phyloP scores from a whole-genome alignment of 1,139 yeast species.

The Hyphopichia khmerensis region DNA sequence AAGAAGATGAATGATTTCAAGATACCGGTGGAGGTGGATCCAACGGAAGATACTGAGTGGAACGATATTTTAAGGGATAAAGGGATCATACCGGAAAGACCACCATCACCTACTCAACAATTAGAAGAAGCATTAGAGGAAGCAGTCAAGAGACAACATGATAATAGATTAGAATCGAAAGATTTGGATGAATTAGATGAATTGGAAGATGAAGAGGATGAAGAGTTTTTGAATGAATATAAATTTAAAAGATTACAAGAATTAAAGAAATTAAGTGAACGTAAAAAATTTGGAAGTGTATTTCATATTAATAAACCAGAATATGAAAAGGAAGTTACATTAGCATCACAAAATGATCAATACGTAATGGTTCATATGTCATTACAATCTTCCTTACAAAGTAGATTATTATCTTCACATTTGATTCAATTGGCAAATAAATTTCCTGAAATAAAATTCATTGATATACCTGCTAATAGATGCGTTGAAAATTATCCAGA shows the following conservation, averaged over 20 bases:
- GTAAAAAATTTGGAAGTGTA: slow-evolving; percentile 74
- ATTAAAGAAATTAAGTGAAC: slow-evolving; percentile 56
- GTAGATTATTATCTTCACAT: slow-evolving; percentile 62
- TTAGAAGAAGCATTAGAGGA: slow-evolving; percentile 86
- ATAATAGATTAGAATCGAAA: slow-evolving; percentile 69
- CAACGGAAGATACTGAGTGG: slow-evolving; percentile 98
- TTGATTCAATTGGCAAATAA: slow-evolving; percentile 52
- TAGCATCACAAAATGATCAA: slow-evolving; percentile 52
- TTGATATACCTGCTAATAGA: slow-evolving; percentile 83
- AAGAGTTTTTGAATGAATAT: slow-evolving; percentile 69
- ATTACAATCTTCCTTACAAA: slow-evolving; percentile 66
- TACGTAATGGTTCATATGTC: slow-evolving; percentile 81
- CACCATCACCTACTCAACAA: slow-evolving; percentile 85
- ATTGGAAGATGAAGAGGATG: slow-evolving; percentile 78
- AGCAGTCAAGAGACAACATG: slow-evolving; percentile 74
- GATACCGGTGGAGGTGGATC: slow-evolving; percentile 86
- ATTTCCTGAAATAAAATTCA: slow-evolving; percentile 82
- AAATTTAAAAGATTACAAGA: slow-evolving; percentile 76
- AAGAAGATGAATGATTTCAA: slow-evolving; percentile 30
- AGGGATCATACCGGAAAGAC: slow-evolving; percentile 89
- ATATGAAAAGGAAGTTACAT: slow-evolving; percentile 80
- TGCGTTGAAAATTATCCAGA: slow-evolving; percentile 93
- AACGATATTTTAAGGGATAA: slow-evolving; percentile 87
- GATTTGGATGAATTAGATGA: slow-evolving; percentile 79
- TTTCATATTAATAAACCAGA: slow-evolving; percentile 82